Conservation (phyloP, 108 stramenopile species). For the Nannochloropsis granulata region DNA sequence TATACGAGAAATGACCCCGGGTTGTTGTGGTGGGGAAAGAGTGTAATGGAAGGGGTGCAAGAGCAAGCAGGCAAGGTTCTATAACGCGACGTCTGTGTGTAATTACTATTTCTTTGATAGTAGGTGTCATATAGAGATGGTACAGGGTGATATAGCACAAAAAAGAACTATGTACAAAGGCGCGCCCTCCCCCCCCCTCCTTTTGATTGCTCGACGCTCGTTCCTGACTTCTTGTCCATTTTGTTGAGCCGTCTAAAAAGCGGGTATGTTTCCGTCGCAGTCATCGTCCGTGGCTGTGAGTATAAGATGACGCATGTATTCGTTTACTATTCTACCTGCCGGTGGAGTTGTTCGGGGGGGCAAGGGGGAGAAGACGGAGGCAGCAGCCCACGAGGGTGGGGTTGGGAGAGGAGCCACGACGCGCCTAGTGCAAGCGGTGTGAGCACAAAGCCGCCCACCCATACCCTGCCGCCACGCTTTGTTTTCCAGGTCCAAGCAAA, state of each 20-base stretch:
- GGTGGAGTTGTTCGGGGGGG: not conserved
- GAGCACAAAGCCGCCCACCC: not conserved
- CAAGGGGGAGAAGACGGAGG: not conserved
- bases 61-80: not conserved
- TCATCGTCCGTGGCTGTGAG: too few species aligned
- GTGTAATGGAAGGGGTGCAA: not conserved
- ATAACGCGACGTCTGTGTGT: too few species aligned
- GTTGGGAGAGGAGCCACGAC: not conserved
- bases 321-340: not conserved
- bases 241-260: too few species aligned
- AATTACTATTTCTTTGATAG: too few species aligned
- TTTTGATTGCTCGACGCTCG: not conserved
- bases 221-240: not conserved
- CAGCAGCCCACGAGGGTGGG: not conserved
- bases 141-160: too few species aligned
- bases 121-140: too few species aligned
- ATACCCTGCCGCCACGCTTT: not conserved
- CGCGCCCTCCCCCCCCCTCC: not conserved
- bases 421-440: not conserved
- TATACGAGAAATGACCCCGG: not conserved
- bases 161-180: too few species aligned
- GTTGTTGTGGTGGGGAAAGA: not conserved
- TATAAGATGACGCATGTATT: not conserved
- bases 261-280: too few species aligned
- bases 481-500: not conserved